Percentiles rank a stretch among this genome's conserved stretches.
Evolutionary conservation across 2,329 filamentous ascomycete species (phyloP).

Genomic region (Harringtonia aguacate): DNA sequence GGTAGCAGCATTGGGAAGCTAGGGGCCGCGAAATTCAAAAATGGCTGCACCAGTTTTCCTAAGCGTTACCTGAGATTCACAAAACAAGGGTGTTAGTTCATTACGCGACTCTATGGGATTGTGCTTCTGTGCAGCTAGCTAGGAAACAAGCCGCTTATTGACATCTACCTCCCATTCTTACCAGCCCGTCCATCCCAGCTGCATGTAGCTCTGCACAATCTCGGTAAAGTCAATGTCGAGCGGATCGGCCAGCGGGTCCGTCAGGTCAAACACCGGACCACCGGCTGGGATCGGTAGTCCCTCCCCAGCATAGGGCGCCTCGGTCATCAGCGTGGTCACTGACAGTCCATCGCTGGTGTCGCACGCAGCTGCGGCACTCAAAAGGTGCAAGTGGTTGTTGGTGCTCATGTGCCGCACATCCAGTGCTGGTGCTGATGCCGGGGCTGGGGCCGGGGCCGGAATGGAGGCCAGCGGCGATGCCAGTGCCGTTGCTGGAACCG

Average conservation of each 20-base stretch:
- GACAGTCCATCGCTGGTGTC: background rate
- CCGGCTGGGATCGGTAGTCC: too few relatives aligned
- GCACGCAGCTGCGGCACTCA: background rate
- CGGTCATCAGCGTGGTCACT: too few relatives aligned
- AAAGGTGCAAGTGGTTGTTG: conserved; percentile 1
- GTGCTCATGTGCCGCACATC: background rate
- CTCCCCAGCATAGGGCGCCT: background rate
- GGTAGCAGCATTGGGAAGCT: too few relatives aligned
- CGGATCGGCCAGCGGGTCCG: conserved; percentile 2
- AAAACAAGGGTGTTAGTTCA: too few relatives aligned
- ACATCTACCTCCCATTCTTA: too few relatives aligned
- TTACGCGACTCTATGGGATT: too few relatives aligned
- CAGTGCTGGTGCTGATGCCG: background rate
- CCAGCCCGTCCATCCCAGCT: background rate
- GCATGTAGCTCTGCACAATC: conserved; percentile 2
- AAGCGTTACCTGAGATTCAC: too few relatives aligned
- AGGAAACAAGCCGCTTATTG: too few relatives aligned
- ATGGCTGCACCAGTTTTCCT: too few relatives aligned
- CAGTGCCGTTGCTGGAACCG: too few relatives aligned
- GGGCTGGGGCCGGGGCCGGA: background rate
- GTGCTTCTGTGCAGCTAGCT: too few relatives aligned
- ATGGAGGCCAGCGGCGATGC: background rate
- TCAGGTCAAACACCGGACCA: background rate
- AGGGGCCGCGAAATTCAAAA: too few relatives aligned
- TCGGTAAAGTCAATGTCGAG: conserved; percentile 2